phyloP scores from a whole-genome alignment of 2,329 filamentous ascomycete species.

The Sclerotinia subarctica region DNA sequence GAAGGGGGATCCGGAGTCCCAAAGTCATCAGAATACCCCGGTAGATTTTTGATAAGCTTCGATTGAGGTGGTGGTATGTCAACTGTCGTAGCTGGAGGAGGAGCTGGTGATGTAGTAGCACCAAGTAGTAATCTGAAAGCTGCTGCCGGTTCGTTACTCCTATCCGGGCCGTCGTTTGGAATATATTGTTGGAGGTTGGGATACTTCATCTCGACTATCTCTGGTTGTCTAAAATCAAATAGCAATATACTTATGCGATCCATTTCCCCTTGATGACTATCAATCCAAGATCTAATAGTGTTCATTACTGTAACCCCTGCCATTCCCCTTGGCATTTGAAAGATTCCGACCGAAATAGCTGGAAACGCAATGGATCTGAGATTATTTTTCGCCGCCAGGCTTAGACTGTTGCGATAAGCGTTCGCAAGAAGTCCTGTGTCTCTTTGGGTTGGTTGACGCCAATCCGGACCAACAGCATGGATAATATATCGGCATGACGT shows the following conservation, averaged over 20 bases:
- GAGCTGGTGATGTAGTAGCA: not conserved
- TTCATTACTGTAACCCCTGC: not conserved
- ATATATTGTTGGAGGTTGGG: not conserved
- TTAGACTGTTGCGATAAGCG: not conserved
- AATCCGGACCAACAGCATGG: slow-evolving; percentile 13
- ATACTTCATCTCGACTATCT: not conserved
- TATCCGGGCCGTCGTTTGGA: not conserved
- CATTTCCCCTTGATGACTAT: not conserved
- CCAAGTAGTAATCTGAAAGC: not conserved
- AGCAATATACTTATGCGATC: slow-evolving; percentile 9
- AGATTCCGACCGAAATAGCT: not conserved
- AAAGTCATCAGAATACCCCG: no score
- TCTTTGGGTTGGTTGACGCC: not conserved
- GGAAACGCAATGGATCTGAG: slow-evolving; percentile 11
- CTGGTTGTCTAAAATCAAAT: not conserved
- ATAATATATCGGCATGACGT: not conserved
- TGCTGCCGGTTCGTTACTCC: not conserved
- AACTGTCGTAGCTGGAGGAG: not conserved
- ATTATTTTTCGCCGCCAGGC: not conserved
- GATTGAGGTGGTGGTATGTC: not conserved
- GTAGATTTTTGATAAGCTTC: not conserved
- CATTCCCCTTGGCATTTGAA: not conserved
- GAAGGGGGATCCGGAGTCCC: not conserved
- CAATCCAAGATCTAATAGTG: not conserved
- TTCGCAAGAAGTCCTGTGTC: not conserved